Evolutionary conservation across 805 yeast species (phyloP).

Genomic region (Lachancea lanzarotensis): DNA sequence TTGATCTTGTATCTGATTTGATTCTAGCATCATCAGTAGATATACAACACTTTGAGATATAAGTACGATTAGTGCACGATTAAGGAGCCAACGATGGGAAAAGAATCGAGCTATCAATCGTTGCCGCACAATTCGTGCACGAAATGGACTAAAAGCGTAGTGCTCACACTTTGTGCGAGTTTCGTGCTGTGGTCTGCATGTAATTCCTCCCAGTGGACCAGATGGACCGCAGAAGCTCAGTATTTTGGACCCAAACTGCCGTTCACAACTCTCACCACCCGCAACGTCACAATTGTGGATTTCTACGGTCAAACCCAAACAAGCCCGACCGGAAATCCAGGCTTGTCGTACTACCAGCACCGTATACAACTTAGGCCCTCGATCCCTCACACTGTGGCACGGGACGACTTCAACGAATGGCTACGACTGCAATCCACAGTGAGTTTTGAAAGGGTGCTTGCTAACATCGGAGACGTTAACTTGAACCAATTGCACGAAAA

Average conservation of each 20-base stretch:
- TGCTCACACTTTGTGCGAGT: constrained; percentile 1
- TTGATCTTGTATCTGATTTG: too few species aligned
- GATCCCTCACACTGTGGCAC: constrained; percentile 6
- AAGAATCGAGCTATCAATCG: neutral
- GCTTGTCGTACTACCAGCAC: constrained; percentile 4
- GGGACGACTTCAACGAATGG: constrained; percentile 11
- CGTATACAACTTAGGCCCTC: constrained; percentile 7
- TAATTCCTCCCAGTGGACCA: neutral
- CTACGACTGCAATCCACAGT: constrained; percentile 4
- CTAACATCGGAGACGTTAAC: constrained; percentile 42
- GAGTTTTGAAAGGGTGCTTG: constrained; percentile 38
- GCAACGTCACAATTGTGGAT: constrained; percentile 6
- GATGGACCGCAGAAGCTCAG: neutral
- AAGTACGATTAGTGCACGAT: too few species aligned
- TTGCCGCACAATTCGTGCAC: neutral
- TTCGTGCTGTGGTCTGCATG: constrained; percentile 1
- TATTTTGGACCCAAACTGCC: neutral
- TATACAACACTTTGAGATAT: too few species aligned
- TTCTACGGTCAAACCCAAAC: neutral
- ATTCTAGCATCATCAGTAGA: neutral
- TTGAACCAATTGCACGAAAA: constrained; percentile 22
- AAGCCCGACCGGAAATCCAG: constrained; percentile 3
- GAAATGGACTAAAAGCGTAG: neutral
- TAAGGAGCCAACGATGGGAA: neutral
- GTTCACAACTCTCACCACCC: neutral